Evolutionary conservation across 352 stramenopile genomes (phyloP), one percentile per base, ranked within the genome.

Genomic region (Pythium rhizo-oryzae): DNA sequence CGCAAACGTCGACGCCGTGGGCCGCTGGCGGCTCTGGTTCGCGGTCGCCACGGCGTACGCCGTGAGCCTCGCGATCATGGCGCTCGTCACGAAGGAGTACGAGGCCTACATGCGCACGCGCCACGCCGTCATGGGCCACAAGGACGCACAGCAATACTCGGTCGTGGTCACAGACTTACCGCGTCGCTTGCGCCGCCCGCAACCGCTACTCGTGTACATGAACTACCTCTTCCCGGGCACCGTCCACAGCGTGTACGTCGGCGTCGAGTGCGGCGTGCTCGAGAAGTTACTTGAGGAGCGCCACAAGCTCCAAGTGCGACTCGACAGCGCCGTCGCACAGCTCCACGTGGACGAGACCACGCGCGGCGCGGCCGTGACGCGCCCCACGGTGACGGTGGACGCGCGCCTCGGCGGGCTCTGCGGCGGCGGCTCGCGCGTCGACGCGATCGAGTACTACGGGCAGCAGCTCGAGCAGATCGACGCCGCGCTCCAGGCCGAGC

Each of bases 91-190:
- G 8, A 59, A 71, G 24, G 84, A 93, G 71, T 91, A 89, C 70
- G 72, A 72, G 16, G 52, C 81, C 24, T 92, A 92, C 66, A 74
- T 81, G 66, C 81, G 86, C 59, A 71, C 80, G 19, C 79, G 84
- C 15, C 80, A 90, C 60, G 82, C 90, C 51, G 87, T 92, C 60
- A 74, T 93, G 18, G 70, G 75, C 55, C 74, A 75, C 50, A 82
- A 78, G 43, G 71, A 77, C 23, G 78, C 84, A 13, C 83, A 90
- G 65, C 86, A 91, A 66, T 94, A 93, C 75, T 86, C 77, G 44
- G 72, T 94, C 47, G 79, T 93, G 39, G 79, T 93, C 49, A 84
- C 80, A 23, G 82, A 92, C 35, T 64, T 93, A 30, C 86, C 86
- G 8, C 50, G 75, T 30, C 70, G 79, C 4, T 75, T 92, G 55